Evolutionary conservation across 2,329 filamentous ascomycete species (phyloP), one percentile per base, ranked within the genome.

Genomic region (Graphiopsis chlorocephala): DNA sequence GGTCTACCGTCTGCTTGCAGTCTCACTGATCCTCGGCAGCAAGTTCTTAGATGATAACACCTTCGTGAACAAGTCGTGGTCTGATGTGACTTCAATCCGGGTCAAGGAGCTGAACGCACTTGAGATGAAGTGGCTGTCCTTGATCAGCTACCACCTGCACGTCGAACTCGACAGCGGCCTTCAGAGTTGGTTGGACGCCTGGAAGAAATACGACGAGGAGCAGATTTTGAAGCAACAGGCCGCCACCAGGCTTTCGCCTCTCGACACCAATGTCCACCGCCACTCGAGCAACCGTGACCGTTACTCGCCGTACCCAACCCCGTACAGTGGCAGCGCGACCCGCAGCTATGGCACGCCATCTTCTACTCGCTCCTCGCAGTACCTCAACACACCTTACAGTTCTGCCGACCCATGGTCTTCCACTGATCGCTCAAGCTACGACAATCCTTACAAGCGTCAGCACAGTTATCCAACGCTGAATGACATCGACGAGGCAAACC

Each of bases 41-140:
- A 97, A 97, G 81, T 97, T 97, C 74, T 83, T 97, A 70, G 93
- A 97, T 74, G 93, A 97, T 83, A 97, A 97, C 80, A 97, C 93
- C 6, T 97, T 97, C 79, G 93, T 97, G 83, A 97, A 97, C 80
- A 90, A 92, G 63, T 97, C 93, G 1, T 97, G 93, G 93, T 92
- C 93, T 5, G 93, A 97, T 75, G 93, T 97, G 61, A 97, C 92
- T 78, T 92, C 91, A 67, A 96, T 97, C 70, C 84, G 89, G 33
- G 92, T 97, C 23, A 80, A 85, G 2, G 92, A 97, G 74, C 84
- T 97, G 70, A 97, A 97, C 80, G 83, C 85, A 66, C 85, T 96
- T 76, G 93, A 97, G 81, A 87, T 90, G 72, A 90, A 96, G 72
- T 97, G 93, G 93, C 84, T 97, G 47, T 84, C 87, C 63, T 88